Evolutionary conservation across 768 basidiomycete genomes (phyloP).

Genomic region (Neoboletus magnificus): DNA sequence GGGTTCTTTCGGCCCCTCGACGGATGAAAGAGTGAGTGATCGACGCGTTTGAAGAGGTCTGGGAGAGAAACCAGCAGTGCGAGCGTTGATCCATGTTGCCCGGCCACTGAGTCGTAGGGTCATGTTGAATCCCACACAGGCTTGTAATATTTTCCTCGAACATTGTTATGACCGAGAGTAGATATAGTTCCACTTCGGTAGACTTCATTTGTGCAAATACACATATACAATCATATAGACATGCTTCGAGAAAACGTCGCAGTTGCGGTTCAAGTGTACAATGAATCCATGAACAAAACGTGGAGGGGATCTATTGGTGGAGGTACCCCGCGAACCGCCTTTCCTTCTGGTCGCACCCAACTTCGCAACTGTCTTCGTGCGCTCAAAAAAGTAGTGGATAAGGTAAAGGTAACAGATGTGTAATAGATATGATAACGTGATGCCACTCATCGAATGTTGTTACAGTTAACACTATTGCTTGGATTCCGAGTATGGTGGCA

Average conservation of each 20-base stretch:
- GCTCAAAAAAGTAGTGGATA: slow-evolving; percentile 9
- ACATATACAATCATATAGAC: no score
- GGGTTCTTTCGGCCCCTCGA: slow-evolving; percentile 54
- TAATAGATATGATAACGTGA: slow-evolving; percentile 17
- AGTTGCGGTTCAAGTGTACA: slow-evolving; percentile 15
- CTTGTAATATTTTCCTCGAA: no score
- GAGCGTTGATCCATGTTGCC: neutral
- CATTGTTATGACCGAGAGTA: neutral
- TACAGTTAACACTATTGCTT: slow-evolving; percentile 15
- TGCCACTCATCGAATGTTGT: slow-evolving; percentile 2
- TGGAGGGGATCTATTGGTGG: slow-evolving; percentile 7
- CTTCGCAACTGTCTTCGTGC: neutral
- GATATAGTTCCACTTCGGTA: neutral
- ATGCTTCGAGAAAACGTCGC: neutral
- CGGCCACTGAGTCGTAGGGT: neutral
- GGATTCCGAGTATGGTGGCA: slow-evolving; percentile 42
- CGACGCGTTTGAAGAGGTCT: slow-evolving; percentile 15
- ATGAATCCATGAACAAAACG: slow-evolving; percentile 13
- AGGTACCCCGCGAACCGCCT: neutral
- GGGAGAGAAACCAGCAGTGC: slow-evolving; percentile 2
- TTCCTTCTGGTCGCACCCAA: neutral
- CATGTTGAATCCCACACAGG: slow-evolving; percentile 1
- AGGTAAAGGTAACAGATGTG: slow-evolving; percentile 27
- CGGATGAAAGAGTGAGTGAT: slow-evolving; percentile 46
- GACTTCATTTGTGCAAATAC: neutral